A percentile compares a stretch with the other conserved stretches of the same genome.
Evolutionary conservation across 2,329 filamentous ascomycete species (phyloP).

Genomic region (Exophiala xenobiotica): DNA sequence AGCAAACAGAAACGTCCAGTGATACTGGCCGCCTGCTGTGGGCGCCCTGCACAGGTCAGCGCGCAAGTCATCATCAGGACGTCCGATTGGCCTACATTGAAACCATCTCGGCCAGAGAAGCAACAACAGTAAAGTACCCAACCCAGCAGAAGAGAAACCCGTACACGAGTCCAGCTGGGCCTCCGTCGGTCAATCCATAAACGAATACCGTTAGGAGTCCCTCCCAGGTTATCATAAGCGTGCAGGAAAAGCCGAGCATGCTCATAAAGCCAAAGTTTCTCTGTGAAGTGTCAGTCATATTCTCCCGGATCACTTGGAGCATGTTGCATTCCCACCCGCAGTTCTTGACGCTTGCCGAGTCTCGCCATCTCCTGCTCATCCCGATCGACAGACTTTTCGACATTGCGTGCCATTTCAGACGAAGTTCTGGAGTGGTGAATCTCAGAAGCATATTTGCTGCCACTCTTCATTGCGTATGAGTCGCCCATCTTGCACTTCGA

Average conservation of each 20-base stretch:
- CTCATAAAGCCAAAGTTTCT: conserved; percentile 32
- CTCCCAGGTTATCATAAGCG: conserved; percentile 35
- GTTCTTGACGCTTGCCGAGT: conserved; percentile 20
- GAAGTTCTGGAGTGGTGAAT: conserved; percentile 17
- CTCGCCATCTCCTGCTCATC: conserved; percentile 20
- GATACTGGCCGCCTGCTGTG: conserved; percentile 41
- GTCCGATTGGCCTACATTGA: conserved; percentile 33
- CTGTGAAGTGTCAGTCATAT: conserved; percentile 16
- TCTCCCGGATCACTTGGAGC: not conserved
- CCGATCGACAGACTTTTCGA: conserved; percentile 16
- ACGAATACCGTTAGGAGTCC: conserved; percentile 26
- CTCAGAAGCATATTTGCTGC: conserved; percentile 13
- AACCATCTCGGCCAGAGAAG: conserved; percentile 35
- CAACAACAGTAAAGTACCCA: conserved; percentile 32
- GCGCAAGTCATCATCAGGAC: not conserved
- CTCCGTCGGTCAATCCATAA: conserved; percentile 33
- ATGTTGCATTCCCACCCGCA: conserved; percentile 8
- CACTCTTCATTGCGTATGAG: conserved; percentile 12
- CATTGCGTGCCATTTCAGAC: conserved; percentile 8
- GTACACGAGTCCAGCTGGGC: conserved; percentile 37
- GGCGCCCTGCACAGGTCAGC: conserved; percentile 32
- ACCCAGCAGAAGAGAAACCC: conserved; percentile 38
- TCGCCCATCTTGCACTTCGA: conserved; percentile 6
- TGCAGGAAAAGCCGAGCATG: conserved; percentile 34
- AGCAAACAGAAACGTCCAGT: conserved; percentile 36